These are phyloP conservation scores for Cocos nucifera DNA, from an alignment of 176 grass and related monocot species.

Conservation along the genomic window DNA sequence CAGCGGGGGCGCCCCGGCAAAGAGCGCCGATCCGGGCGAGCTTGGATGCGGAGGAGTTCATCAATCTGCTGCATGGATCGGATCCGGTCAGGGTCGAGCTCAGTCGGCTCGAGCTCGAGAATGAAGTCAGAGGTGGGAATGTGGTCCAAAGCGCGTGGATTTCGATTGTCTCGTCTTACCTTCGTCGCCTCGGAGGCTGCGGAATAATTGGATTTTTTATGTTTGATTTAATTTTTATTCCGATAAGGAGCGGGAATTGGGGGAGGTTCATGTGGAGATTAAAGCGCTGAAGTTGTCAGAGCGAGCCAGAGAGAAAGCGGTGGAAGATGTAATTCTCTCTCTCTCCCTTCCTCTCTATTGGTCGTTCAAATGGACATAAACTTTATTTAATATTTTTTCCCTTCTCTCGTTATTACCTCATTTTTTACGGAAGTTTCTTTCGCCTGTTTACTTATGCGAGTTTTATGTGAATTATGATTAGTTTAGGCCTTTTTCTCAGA, in stretches of 20 bases:
- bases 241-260: too few relatives aligned
- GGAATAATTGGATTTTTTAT: too few relatives aligned
- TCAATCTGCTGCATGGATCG: conserved; percentile 84
- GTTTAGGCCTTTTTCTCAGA: background rate
- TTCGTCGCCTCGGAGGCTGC: too few relatives aligned
- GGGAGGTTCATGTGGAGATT: too few relatives aligned
- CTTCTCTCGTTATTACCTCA: background rate
- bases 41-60: conserved; percentile 71
- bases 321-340: too few relatives aligned
- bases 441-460: background rate
- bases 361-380: too few relatives aligned
- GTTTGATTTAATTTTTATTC: too few relatives aligned
- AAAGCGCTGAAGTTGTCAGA: too few relatives aligned
- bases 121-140: conserved; percentile 89
- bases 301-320: too few relatives aligned
- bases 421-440: background rate
- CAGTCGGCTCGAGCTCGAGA: conserved; percentile 87
- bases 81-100: conserved; percentile 99
- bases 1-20: conserved; percentile 33
- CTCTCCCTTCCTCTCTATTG: too few relatives aligned
- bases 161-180: too few relatives aligned
- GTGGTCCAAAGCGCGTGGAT: conserved; percentile 5
- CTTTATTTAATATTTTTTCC: too few relatives aligned
- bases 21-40: conserved; percentile 37
- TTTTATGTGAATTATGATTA: conserved; percentile 1